Evolutionary conservation across 2,329 filamentous ascomycete species (phyloP).

Genomic region (Allantophomopsis cytisporea): DNA sequence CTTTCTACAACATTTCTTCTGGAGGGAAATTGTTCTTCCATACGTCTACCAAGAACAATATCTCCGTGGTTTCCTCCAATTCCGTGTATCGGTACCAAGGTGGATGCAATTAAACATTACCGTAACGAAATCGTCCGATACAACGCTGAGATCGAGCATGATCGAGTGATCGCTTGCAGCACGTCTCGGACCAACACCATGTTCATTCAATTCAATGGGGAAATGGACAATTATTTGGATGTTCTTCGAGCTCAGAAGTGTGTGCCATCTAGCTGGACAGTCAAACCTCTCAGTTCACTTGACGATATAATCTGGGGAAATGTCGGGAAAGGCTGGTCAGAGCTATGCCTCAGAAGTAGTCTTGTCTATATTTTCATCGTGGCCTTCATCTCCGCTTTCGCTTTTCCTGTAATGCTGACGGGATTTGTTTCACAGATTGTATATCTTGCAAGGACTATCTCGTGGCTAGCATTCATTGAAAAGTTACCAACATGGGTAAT

Average conservation of each 20-base stretch:
- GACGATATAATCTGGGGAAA: slow-evolving; percentile 90
- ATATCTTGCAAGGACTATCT: slow-evolving; percentile 4
- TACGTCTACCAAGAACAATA: slow-evolving; percentile 46
- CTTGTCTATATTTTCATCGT: slow-evolving; percentile 50
- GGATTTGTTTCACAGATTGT: slow-evolving; percentile 7
- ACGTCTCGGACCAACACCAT: slow-evolving; percentile 86
- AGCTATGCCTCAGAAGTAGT: slow-evolving; percentile 58
- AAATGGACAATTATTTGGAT: slow-evolving; percentile 67
- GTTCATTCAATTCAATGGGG: slow-evolving; percentile 93
- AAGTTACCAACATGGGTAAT: slow-evolving; percentile 4
- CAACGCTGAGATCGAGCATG: slow-evolving; percentile 78
- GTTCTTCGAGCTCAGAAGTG: slow-evolving; percentile 1
- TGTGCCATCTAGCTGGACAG: slow-evolving; percentile 3
- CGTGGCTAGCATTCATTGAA: slow-evolving; percentile 4
- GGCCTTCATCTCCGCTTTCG: slow-evolving; percentile 5
- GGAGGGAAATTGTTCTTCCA: slow-evolving; percentile 53
- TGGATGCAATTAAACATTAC: slow-evolving; percentile 83
- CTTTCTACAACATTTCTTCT: no score
- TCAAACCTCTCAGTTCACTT: slow-evolving; percentile 57
- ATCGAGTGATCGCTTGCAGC: slow-evolving; percentile 68
- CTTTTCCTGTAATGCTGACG: slow-evolving; percentile 6
- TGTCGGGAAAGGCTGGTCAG: slow-evolving; percentile 87
- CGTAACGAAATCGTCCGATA: slow-evolving; percentile 70
- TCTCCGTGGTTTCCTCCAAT: slow-evolving; percentile 64
- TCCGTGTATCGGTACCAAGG: slow-evolving; percentile 67